phyloP scores from a whole-genome alignment of 192 early-diverging fungal species.

The Umbelopsis ramanniana region DNA sequence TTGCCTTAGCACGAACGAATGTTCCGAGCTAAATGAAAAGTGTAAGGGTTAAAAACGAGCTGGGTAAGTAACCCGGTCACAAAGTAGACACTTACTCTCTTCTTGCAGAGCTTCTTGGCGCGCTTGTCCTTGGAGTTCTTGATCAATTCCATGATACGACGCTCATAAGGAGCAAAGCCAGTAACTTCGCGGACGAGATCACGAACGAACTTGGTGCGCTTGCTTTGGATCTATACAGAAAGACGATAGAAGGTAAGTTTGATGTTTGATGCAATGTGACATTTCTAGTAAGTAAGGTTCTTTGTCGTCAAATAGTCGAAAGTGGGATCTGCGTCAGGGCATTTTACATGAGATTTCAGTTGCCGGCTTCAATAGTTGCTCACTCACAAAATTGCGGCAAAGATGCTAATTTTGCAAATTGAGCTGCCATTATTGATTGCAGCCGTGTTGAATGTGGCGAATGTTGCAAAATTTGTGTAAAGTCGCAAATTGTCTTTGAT shows the following conservation, averaged over 20 bases:
- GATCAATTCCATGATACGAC: conserved; percentile 99
- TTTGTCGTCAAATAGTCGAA: no score
- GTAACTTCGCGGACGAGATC: conserved; percentile 95
- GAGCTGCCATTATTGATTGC: no score
- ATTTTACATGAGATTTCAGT: no score
- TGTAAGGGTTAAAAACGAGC: neutral
- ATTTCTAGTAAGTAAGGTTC: no score
- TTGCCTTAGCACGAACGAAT: conserved; percentile 95
- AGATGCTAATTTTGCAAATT: no score
- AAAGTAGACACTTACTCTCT: conserved; percentile 63
- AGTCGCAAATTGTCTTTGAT: neutral
- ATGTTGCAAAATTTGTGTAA: neutral
- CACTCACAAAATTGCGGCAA: no score
- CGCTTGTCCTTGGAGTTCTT: conserved; percentile 99
- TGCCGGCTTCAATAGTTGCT: no score
- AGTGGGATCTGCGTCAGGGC: no score
- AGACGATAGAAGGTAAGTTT: neutral
- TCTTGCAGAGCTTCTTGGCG: conserved; percentile 98
- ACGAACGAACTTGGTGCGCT: conserved; percentile 91
- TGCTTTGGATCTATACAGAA: conserved; percentile 44
- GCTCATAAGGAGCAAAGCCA: conserved; percentile 98
- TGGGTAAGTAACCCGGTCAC: neutral
- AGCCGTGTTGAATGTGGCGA: no score
- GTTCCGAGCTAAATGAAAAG: conserved; percentile 79
- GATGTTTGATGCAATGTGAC: no score